Conservation (phyloP, 2,329 filamentous ascomycete species). For the Cyphellophora europaea region DNA sequence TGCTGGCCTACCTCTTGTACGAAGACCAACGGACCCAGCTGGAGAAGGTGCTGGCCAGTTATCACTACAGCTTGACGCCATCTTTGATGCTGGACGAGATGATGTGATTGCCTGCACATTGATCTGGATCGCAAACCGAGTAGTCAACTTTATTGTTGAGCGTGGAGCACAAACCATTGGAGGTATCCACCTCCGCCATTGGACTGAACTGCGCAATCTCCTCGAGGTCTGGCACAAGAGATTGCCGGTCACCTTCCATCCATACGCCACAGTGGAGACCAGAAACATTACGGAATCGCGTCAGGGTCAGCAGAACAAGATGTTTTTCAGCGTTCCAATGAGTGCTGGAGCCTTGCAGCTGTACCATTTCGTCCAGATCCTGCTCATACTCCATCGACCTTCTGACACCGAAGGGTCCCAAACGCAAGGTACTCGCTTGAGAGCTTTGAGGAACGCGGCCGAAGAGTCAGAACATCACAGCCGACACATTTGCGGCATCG, state of each 20-base stretch:
- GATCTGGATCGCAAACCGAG: constrained; percentile 57
- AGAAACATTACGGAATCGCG: background rate
- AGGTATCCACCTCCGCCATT: constrained; percentile 38
- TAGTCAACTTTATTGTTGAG: constrained; percentile 51
- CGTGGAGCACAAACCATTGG: background rate
- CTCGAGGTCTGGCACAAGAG: constrained; percentile 51
- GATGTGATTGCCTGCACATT: constrained; percentile 28
- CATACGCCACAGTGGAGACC: constrained; percentile 40
- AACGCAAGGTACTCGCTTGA: constrained; percentile 45
- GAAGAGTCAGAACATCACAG: constrained; percentile 48
- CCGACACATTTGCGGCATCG: constrained; percentile 53
- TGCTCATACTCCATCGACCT: constrained; percentile 52
- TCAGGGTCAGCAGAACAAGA: constrained; percentile 26
- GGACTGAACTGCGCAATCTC: constrained; percentile 47
- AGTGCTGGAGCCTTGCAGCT: constrained; percentile 58
- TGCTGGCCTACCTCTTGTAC: constrained; percentile 48
- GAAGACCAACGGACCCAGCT: constrained; percentile 20
- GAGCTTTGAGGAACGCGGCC: constrained; percentile 48
- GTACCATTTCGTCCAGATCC: constrained; percentile 56
- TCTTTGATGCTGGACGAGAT: constrained; percentile 3
- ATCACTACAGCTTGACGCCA: constrained; percentile 10
- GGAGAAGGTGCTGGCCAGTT: constrained; percentile 26
- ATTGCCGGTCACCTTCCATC: constrained; percentile 50
- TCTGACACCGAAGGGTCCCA: constrained; percentile 28
- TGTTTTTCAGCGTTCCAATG: constrained; percentile 56